A percentile compares a stretch with the other conserved stretches of the same genome.
Conservation (phyloP, 2,329 filamentous ascomycete species). For the Fusarium penzigii region DNA sequence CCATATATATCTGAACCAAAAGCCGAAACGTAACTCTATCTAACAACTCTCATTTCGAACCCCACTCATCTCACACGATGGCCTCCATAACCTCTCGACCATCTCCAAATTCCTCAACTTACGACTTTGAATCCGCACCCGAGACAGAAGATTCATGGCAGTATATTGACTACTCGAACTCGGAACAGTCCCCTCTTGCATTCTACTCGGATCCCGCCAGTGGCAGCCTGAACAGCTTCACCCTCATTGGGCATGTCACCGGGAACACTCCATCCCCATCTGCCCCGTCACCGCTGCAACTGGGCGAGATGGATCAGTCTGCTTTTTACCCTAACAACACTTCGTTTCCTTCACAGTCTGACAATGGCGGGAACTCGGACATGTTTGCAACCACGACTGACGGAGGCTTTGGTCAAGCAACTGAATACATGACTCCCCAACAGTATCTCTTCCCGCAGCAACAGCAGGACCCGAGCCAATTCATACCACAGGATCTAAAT, state of each 20-base stretch:
- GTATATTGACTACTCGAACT: slow-evolving; percentile 41
- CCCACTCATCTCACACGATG: slow-evolving; percentile 21
- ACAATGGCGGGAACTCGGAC: slow-evolving; percentile 21
- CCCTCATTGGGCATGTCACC: slow-evolving; percentile 42
- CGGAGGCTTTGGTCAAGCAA: slow-evolving; percentile 33
- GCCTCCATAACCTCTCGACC: slow-evolving; percentile 42
- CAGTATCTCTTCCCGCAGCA: slow-evolving; percentile 41
- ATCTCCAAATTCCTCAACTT: slow-evolving; percentile 40
- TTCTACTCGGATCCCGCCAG: slow-evolving; percentile 53
- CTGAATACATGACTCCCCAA: slow-evolving; percentile 39
- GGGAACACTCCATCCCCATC: slow-evolving; percentile 31
- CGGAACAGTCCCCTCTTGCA: slow-evolving; percentile 41
- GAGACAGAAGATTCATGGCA: slow-evolving; percentile 49
- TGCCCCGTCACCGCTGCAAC: slow-evolving; percentile 44
- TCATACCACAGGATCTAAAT: slow-evolving; percentile 27
- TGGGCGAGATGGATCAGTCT: slow-evolving; percentile 40
- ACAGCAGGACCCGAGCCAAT: slow-evolving; percentile 22
- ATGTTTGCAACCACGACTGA: slow-evolving; percentile 34
- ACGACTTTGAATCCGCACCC: slow-evolving; percentile 41
- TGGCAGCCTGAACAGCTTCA: slow-evolving; percentile 53
- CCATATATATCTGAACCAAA: neutral
- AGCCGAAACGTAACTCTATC: neutral
- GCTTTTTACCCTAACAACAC: slow-evolving; percentile 37
- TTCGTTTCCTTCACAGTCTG: slow-evolving; percentile 29
- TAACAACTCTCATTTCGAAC: neutral